These are phyloP conservation scores for Leptodermis oblonga DNA, from an alignment of 257 asterid genomes.

Conservation along the genomic window DNA sequence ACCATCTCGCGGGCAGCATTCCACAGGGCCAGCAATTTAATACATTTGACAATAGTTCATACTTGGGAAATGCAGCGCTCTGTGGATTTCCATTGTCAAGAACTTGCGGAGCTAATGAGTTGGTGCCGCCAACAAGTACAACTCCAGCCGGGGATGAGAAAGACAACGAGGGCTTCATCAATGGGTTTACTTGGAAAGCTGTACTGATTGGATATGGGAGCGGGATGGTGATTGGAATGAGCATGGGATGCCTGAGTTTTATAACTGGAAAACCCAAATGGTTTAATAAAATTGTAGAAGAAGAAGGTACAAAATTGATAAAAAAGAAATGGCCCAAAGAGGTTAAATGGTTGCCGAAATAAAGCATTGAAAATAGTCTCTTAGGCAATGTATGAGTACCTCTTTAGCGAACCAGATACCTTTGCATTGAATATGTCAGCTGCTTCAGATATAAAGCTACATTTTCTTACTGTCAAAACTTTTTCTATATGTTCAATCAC, in stretches of 20 bases:
- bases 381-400: too few relatives aligned
- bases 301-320: conserved; percentile 1
- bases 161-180: not conserved
- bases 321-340: conserved; percentile 11
- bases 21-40: conserved; percentile 22
- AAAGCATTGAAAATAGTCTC: too few relatives aligned
- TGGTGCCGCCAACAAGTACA: not conserved
- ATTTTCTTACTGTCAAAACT: too few relatives aligned
- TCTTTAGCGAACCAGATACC: conserved; percentile 84
- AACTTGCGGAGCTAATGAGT: not conserved
- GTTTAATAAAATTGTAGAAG: conserved; percentile 7
- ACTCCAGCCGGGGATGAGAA: not conserved
- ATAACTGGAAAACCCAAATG: conserved; percentile 22
- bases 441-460: too few relatives aligned
- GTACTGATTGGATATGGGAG: conserved; percentile 27
- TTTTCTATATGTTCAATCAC: too few relatives aligned
- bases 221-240: conserved; percentile 22
- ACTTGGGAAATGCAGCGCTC: conserved; percentile 18
- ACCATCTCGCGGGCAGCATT: conserved; percentile 26
- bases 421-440: conserved; percentile 80
- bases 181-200: conserved; percentile 26
- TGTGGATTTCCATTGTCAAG: conserved; percentile 26
- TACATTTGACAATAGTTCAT: conserved; percentile 22
- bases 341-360: not conserved
- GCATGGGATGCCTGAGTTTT: conserved; percentile 19